Conservation (phyloP, 805 yeast species). For the Ogataea neopini region DNA sequence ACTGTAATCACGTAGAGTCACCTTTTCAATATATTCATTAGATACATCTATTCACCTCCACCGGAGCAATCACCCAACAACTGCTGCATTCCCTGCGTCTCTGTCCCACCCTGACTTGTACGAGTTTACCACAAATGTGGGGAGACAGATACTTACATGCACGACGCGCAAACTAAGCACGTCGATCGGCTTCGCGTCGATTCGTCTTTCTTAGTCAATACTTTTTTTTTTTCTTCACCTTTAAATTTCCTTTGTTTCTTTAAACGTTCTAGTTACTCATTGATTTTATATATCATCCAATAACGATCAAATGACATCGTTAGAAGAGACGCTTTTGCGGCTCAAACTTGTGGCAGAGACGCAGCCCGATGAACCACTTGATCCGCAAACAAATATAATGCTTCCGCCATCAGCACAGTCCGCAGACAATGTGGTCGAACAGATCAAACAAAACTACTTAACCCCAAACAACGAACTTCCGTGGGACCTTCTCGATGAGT, state of each 20-base stretch:
- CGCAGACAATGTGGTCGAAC: slow-evolving; percentile 14
- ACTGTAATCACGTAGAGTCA: no score
- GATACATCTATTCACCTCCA: not conserved
- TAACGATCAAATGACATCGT: not conserved
- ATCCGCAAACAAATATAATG: slow-evolving; percentile 19
- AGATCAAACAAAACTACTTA: slow-evolving; percentile 46
- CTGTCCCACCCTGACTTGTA: not conserved
- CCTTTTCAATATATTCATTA: no score
- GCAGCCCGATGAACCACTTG: slow-evolving; percentile 14
- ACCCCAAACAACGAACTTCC: slow-evolving; percentile 64
- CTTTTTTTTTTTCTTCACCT: not conserved
- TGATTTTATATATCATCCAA: no score
- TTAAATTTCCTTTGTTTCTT: not conserved
- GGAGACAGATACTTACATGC: not conserved
- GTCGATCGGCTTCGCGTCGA: slow-evolving; percentile 1
- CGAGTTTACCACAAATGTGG: not conserved
- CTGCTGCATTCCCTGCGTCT: not conserved
- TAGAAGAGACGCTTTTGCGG: slow-evolving; percentile 11
- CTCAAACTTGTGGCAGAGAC: slow-evolving; percentile 7
- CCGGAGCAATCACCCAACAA: not conserved
- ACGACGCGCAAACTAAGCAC: not conserved
- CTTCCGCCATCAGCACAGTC: slow-evolving; percentile 12
- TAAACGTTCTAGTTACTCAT: no score
- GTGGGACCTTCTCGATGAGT: slow-evolving; percentile 68
- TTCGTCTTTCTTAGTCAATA: not conserved